phyloP scores from a whole-genome alignment of 2,329 filamentous ascomycete species.

The Apiospora marii region DNA sequence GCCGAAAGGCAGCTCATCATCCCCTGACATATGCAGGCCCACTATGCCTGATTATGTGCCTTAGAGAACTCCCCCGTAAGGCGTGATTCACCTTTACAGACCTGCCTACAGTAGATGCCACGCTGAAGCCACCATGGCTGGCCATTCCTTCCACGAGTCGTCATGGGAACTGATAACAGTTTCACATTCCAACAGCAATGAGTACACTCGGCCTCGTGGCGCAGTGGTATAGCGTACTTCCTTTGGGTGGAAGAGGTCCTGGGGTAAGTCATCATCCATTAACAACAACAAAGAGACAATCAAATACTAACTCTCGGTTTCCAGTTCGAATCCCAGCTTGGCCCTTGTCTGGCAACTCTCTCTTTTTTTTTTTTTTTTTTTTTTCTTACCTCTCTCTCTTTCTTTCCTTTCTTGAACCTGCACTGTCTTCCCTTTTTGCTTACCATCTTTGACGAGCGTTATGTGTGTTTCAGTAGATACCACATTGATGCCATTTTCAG shows the following conservation, averaged over 20 bases:
- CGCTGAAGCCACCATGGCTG: not conserved
- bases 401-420: too few species aligned
- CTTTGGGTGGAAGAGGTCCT: slow-evolving; percentile 23
- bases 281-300: not conserved
- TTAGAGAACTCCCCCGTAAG: too few species aligned
- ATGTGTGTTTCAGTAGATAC: not conserved
- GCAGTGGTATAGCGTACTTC: slow-evolving; percentile 23
- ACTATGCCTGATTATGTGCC: too few species aligned
- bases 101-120: not conserved
- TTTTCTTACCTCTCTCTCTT: not conserved
- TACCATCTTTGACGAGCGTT: not conserved
- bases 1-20: too few species aligned
- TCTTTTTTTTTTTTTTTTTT: not conserved
- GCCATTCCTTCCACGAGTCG: not conserved
- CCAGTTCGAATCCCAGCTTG: slow-evolving; percentile 11
- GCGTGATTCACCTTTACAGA: not conserved
- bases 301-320: not conserved
- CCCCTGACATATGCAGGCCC: too few species aligned
- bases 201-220: slow-evolving; percentile 21
- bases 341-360: not conserved
- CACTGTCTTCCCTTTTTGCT: too few species aligned
- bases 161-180: not conserved
- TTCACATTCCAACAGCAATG: not conserved
- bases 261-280: slow-evolving; percentile 23
- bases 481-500: not conserved